Evolutionary conservation across 805 yeast genomes (phyloP).

Genomic region (Pichia exigua): DNA sequence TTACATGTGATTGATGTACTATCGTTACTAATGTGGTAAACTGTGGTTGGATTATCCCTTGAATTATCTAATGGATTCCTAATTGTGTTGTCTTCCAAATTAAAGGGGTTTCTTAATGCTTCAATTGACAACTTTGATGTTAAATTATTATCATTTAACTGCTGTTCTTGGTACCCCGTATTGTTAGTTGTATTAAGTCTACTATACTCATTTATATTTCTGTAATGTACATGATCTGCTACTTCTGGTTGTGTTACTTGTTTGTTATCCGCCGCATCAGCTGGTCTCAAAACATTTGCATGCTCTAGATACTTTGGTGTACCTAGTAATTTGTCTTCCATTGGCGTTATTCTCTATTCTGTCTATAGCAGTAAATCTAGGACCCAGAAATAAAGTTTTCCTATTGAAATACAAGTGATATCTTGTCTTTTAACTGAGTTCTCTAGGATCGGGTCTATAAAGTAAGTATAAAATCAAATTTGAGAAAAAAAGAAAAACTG

Average conservation of each 20-base stretch:
- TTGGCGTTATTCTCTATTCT: background rate
- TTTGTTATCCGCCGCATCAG: background rate
- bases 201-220: background rate
- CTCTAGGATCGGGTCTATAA: too few relatives aligned
- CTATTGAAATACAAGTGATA: too few relatives aligned
- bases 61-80: background rate
- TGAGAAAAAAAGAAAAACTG: too few relatives aligned
- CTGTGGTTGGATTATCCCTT: background rate
- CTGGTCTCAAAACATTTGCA: background rate
- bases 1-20: background rate
- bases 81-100: background rate
- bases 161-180: background rate
- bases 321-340: background rate
- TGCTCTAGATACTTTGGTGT: background rate
- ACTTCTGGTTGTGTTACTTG: background rate
- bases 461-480: too few relatives aligned
- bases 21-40: background rate
- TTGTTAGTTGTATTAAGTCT: background rate
- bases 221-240: background rate
- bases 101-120: background rate
- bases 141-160: background rate
- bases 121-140: background rate
- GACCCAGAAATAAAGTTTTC: too few relatives aligned
- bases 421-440: too few relatives aligned
- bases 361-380: too few relatives aligned